These are phyloP conservation scores for Solanum hybrid DNA, from an alignment of 305 asterid genomes.

Conservation along the genomic window DNA sequence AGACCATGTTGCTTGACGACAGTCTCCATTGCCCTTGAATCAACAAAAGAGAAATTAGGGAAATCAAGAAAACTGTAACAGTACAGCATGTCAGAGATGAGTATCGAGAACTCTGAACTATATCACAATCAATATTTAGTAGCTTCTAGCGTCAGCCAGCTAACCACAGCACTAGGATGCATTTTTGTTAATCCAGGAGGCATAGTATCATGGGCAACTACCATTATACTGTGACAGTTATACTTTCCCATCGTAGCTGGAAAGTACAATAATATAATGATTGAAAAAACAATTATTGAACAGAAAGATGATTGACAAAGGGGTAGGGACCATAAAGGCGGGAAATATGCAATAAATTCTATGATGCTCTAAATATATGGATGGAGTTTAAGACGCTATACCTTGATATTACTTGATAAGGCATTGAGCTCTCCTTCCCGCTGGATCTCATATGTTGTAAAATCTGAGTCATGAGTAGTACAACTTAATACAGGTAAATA, in stretches of 20 bases:
- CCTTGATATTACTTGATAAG: conserved; percentile 97
- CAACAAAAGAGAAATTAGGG: neutral
- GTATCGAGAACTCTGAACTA: neutral
- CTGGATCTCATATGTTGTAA: conserved; percentile 97
- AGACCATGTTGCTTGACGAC: conserved; percentile 89
- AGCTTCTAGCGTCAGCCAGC: neutral
- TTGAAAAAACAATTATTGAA: neutral
- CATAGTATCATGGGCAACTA: neutral
- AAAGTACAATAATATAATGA: neutral
- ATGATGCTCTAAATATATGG: conserved; percentile 9
- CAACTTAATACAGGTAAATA: neutral
- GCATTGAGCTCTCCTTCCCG: conserved; percentile 97
- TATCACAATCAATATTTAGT: neutral
- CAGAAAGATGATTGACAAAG: neutral
- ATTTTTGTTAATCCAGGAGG: neutral
- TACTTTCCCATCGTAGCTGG: neutral
- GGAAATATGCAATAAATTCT: neutral
- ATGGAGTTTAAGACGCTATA: conserved; percentile 20
- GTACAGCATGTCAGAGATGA: neutral
- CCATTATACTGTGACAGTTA: neutral
- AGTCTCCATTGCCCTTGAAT: conserved; percentile 96
- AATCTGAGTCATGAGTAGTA: conserved; percentile 37
- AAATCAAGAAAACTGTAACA: neutral
- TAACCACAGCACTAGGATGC: neutral
- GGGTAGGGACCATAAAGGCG: neutral